These are phyloP conservation scores for Crassisporium funariophilum DNA, from an alignment of 768 basidiomycete species.

Conservation along the genomic window DNA sequence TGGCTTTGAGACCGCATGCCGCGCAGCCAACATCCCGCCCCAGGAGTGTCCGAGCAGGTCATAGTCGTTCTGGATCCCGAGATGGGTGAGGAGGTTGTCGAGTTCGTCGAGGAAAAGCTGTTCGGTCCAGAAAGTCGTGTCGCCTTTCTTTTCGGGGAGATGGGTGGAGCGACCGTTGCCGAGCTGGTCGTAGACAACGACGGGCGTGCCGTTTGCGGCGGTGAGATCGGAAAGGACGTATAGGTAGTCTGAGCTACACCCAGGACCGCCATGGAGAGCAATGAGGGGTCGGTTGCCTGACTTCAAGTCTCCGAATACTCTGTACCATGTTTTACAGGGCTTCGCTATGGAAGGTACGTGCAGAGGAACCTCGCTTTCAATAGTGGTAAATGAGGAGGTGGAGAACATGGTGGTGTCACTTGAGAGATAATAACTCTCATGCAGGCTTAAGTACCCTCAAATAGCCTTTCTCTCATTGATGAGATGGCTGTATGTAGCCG, in stretches of 20 bases:
- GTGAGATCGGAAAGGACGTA: constrained; percentile 41
- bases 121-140: constrained; percentile 51
- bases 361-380: constrained; percentile 11
- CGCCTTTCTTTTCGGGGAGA: constrained; percentile 44
- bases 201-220: constrained; percentile 37
- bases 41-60: constrained; percentile 52
- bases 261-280: constrained; percentile 57
- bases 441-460: no score
- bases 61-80: constrained; percentile 43
- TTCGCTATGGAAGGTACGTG: constrained; percentile 10
- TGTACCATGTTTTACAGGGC: constrained; percentile 49
- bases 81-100: constrained; percentile 43
- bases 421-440: no score
- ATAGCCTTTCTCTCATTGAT: no score
- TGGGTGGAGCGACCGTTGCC: constrained; percentile 58
- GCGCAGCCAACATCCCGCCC: constrained; percentile 52
- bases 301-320: constrained; percentile 45
- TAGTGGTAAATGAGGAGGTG: no score
- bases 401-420: no score
- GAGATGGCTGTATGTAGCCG: no score
- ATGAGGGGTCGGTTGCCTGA: constrained; percentile 44
- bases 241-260: constrained; percentile 44
- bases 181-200: constrained; percentile 60
- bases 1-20: constrained; percentile 39
- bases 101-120: constrained; percentile 56